Conservation (phyloP, 257 asterid species). For the Plantago ovata region DNA sequence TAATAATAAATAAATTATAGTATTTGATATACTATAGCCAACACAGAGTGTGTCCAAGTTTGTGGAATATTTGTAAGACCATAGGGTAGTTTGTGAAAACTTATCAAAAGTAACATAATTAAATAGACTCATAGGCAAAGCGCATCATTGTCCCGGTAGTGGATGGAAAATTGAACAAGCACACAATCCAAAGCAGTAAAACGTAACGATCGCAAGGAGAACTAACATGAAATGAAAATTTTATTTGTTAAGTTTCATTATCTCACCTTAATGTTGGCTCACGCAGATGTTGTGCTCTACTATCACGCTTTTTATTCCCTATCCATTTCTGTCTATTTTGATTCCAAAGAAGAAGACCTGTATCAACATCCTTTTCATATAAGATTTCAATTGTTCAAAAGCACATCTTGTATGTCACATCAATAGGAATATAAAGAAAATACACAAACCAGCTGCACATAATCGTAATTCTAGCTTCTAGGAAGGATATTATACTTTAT, state of each 20-base stretch:
- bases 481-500: too few relatives aligned
- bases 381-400: slow-evolving; percentile 17
- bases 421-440: neutral
- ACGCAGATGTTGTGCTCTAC: slow-evolving; percentile 31
- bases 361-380: slow-evolving; percentile 17
- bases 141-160: too few relatives aligned
- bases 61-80: neutral
- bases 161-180: too few relatives aligned
- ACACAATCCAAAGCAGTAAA: neutral
- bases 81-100: neutral
- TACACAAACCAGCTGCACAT: neutral
- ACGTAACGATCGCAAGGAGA: neutral
- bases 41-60: neutral
- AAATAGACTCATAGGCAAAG: neutral
- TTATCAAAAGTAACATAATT: neutral
- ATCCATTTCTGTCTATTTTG: slow-evolving; percentile 74
- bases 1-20: too few relatives aligned
- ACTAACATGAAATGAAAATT: neutral
- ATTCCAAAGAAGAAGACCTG: slow-evolving; percentile 76
- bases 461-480: too few relatives aligned
- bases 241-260: slow-evolving; percentile 8
- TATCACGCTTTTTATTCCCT: slow-evolving; percentile 41
- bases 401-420: neutral
- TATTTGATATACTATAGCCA: too few relatives aligned
- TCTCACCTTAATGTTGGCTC: slow-evolving; percentile 71